Base-by-base conservation (phyloP, 192 early-diverging fungal genomes). In the Coemansia sp. region DNA sequence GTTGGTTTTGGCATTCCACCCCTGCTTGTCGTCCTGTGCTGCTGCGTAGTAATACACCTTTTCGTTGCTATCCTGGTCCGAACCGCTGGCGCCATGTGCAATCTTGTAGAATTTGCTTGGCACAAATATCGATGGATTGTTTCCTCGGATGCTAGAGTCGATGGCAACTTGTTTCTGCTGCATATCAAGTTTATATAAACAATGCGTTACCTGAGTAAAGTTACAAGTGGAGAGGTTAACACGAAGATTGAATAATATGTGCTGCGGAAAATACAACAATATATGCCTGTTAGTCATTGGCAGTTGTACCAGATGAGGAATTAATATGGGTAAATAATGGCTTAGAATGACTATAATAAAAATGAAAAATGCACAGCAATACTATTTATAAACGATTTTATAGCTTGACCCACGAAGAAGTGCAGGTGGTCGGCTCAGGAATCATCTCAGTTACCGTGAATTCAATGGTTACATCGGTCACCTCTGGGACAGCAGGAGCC, bases 11-110 rank as follows among this genome's bases (percentile, higher is more conserved):
- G 48, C n/a, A 43, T 64, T 3, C 74, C 74, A 78, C 2, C 74
- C 74, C 39, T 64, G 33, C 11, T 57, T 45, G 48, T 78, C 74
- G 50, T 71, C 53, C 23, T 71, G 64, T 4, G 68, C 68, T 4
- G 68, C 68, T 5, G 74, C 61, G 17, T 44, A 51, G 57, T 57
- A 67, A 11, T 55, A 57, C 21, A 21, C 34, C 48, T 19, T 37
- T 9, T 18, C 12, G 9, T 25, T 18, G 12, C 34, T 38, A 14
- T 49, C 61, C 19, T 15, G 30, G 14, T 46, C 23, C 17, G 21
- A 19, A 4, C 55, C 59, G 27, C 42, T 43, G 13, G 27, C 41
- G 18, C 57, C 66, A 13, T 75, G 73, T 8, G 65, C 63, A 4
- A 59, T 67, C 50, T 75, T 60, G 50, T 69, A 65, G 30, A 65